Base-by-base conservation (phyloP, 2,329 filamentous ascomycete species). In the Xylaria arbuscula region DNA sequence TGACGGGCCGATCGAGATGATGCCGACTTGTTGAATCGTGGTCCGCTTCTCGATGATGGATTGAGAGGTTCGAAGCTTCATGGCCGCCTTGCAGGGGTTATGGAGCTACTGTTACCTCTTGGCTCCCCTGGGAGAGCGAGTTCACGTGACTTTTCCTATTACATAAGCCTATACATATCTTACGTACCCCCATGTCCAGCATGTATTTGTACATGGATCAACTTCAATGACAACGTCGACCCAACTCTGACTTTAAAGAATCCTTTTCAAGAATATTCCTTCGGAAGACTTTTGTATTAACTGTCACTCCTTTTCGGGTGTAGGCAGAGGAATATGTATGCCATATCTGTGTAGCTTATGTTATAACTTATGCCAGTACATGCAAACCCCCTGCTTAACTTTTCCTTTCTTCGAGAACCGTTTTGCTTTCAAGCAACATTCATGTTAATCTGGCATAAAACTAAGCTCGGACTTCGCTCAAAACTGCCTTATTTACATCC, bases 61-160 rank as follows among this genome's bases (percentile, higher is more conserved):
- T 61, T 51, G 60, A 38, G 45, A 58, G 45, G 54, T 58, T 58
- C 36, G 45, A 58, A 64, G 54, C 62, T 64, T 48, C 28, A 38
- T 55, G 50, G 64, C 42, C 64, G 66, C 66, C 66, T 67, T 67
- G 61, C 66, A 67, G 66, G 66, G 66, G 61, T 57, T 7, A 17
- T 55, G 28, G 47, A 61, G 58, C 61, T 63, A 53, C 45, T 45
- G 60, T 50, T 54, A 34, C 34, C 19, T 53, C 40, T 56, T 28
- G 28, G 28, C 28, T 28, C 28, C 28, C 5, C 28, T 28, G 28
- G 24, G 36, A 50, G 54, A 34, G 13, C 60, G 22, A 34, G 7
- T 54, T 63, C 59, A 67, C 60, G 65, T 67, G 60, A 67, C 32
- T 15, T 48, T 0, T 22, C 9, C 22, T 13, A 32, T 64, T 67